Percentiles rank a stretch among this genome's conserved stretches.
Evolutionary conservation across 1,284 basidiomycete genomes (phyloP).

Genomic region (Cerrena zonata): DNA sequence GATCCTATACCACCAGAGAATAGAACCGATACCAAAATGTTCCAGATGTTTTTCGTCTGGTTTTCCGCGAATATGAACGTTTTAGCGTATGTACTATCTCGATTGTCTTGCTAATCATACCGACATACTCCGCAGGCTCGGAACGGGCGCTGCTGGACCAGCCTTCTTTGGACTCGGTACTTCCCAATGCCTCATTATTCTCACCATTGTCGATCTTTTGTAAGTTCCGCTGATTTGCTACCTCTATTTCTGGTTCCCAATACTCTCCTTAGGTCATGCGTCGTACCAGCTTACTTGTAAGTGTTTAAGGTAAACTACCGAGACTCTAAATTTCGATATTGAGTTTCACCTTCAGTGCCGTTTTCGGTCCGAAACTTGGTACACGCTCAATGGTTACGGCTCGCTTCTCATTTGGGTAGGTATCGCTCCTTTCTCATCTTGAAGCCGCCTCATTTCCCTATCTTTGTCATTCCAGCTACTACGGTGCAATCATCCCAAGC

Average conservation of each 20-base stretch:
- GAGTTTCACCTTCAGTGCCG: conserved; percentile 32
- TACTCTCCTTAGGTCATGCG: not conserved
- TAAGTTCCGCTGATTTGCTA: conserved; percentile 25
- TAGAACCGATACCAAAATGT: conserved; percentile 31
- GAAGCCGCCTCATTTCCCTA: conserved; percentile 16
- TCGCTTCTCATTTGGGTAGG: conserved; percentile 50
- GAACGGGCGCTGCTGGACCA: conserved; percentile 55
- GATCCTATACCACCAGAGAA: conserved; percentile 29
- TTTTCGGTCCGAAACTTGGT: conserved; percentile 59
- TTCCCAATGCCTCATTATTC: conserved; percentile 43
- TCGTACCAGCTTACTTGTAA: not conserved
- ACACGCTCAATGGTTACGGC: conserved; percentile 62
- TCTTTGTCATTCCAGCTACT: conserved; percentile 39
- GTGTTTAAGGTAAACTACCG: not conserved
- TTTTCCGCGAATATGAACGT: conserved; percentile 54
- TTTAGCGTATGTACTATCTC: conserved; percentile 40
- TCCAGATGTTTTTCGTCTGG: conserved; percentile 39
- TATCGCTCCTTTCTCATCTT: not conserved
- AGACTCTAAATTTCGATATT: not conserved
- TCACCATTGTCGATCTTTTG: conserved; percentile 52
- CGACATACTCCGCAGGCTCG: not conserved
- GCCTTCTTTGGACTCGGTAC: conserved; percentile 54
- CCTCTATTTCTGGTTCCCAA: not conserved
- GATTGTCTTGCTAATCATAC: no score
- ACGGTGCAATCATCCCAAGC: conserved; percentile 58